Conservation (phyloP, 495 filamentous ascomycete species). For the Halenospora varia region DNA sequence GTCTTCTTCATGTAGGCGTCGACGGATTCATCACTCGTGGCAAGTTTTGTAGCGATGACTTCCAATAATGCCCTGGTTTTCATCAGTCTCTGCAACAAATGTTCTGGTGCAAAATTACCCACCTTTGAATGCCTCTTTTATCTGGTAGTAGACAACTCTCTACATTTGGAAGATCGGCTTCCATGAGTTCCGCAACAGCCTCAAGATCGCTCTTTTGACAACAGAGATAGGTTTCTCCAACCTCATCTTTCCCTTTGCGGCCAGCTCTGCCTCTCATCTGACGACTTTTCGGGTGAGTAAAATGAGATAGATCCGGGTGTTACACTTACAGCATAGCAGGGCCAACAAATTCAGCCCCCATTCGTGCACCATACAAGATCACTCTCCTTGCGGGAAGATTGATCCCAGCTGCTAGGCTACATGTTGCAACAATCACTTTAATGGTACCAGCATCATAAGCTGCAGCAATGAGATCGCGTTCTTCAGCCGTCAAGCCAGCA, state of each 20-base stretch:
- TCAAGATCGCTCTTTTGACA: conserved; percentile 68
- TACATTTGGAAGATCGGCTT: conserved; percentile 68
- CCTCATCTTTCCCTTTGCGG: conserved; percentile 76
- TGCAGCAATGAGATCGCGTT: conserved; percentile 68
- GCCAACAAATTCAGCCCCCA: conserved; percentile 73
- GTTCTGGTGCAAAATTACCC: neutral
- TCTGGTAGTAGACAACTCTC: conserved; percentile 68
- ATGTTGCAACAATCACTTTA: conserved; percentile 75
- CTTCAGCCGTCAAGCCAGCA: conserved; percentile 75
- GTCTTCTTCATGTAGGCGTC: conserved; percentile 70
- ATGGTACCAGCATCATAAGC: conserved; percentile 69
- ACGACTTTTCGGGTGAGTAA: conserved; percentile 41
- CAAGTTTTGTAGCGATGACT: conserved; percentile 67
- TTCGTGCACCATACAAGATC: conserved; percentile 71
- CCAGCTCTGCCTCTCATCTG: conserved; percentile 85
- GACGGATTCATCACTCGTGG: conserved; percentile 62
- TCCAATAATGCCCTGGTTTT: conserved; percentile 63
- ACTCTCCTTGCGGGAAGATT: conserved; percentile 74
- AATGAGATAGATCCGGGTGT: neutral
- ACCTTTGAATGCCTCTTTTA: conserved; percentile 65
- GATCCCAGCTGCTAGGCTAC: conserved; percentile 80
- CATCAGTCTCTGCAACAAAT: neutral
- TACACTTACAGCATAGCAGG: conserved; percentile 65
- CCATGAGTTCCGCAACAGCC: conserved; percentile 64
- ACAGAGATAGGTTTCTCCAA: conserved; percentile 78